Conservation (phyloP, 2,329 filamentous ascomycete genomes). For the Stylonectria norvegica region DNA sequence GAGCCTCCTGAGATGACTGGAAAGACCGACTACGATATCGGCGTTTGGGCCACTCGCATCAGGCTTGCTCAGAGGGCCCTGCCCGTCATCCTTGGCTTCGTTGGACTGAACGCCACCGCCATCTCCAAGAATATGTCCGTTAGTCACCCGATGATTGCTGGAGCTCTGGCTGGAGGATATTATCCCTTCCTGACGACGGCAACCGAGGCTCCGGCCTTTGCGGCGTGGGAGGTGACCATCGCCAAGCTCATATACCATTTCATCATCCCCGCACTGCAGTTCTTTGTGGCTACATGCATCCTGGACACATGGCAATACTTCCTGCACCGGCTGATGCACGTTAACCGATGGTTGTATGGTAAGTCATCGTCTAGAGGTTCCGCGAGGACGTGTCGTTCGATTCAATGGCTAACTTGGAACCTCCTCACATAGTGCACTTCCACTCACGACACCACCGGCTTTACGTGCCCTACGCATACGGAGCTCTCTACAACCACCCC, state of each 20-base stretch:
- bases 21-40: constrained; percentile 79
- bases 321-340: constrained; percentile 91
- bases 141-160: constrained; percentile 71
- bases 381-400: too few relatives aligned
- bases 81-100: constrained; percentile 63
- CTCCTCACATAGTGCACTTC: constrained; percentile 64
- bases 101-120: constrained; percentile 73
- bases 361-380: constrained; percentile 42
- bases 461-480: constrained; percentile 96
- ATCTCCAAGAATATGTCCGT: constrained; percentile 72
- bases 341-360: constrained; percentile 97
- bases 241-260: constrained; percentile 80
- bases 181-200: constrained; percentile 69
- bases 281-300: constrained; percentile 68
- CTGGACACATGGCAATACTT: constrained; percentile 99
- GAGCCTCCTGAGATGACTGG: constrained; percentile 74
- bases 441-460: constrained; percentile 95
- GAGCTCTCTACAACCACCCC: constrained; percentile 94
- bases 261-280: constrained; percentile 72
- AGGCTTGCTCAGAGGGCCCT: constrained; percentile 76
- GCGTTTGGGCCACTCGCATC: constrained; percentile 83
- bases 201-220: constrained; percentile 68
- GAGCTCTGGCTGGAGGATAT: constrained; percentile 72
- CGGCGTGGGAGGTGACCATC: constrained; percentile 72
- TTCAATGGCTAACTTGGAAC: constrained; percentile 46